A percentile compares a stretch with the other conserved stretches of the same genome.
These are phyloP conservation scores for Colletotrichum endophyticum DNA, from an alignment of 2,329 filamentous ascomycete genomes.

Conservation along the genomic window DNA sequence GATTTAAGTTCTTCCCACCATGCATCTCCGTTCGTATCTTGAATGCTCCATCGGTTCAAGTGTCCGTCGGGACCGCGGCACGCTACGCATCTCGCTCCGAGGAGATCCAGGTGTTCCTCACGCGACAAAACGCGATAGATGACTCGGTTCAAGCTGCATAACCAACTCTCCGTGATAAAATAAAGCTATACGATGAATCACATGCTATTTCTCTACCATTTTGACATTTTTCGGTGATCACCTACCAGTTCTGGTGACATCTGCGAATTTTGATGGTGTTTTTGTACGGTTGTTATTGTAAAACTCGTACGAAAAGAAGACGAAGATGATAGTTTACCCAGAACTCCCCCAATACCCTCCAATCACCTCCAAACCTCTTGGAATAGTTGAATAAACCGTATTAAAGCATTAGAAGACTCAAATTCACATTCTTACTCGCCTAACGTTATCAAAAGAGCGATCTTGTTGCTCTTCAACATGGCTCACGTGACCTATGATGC, in stretches of 20 bases:
- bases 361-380: fast-evolving
- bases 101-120: fast-evolving
- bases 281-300: fast-evolving
- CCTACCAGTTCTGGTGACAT: not conserved
- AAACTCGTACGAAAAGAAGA: fast-evolving
- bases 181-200: not conserved
- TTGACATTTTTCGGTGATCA: fast-evolving
- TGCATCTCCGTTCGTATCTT: not conserved
- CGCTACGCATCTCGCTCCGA: not conserved
- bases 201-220: fast-evolving
- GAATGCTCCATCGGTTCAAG: fast-evolving
- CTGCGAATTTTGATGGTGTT: no score
- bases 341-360: not conserved
- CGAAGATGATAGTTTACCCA: not conserved
- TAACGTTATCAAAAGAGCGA: fast-evolving
- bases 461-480: not conserved
- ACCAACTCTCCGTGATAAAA: not conserved
- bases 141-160: not conserved
- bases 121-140: fast-evolving
- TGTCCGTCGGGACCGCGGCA: not conserved
- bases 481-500: not conserved
- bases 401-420: fast-evolving
- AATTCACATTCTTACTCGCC: not conserved
- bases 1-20: fast-evolving
- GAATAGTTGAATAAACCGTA: fast-evolving